Evolutionary conservation across 1,284 basidiomycete genomes (phyloP).

Genomic region (Tremellales sp.): DNA sequence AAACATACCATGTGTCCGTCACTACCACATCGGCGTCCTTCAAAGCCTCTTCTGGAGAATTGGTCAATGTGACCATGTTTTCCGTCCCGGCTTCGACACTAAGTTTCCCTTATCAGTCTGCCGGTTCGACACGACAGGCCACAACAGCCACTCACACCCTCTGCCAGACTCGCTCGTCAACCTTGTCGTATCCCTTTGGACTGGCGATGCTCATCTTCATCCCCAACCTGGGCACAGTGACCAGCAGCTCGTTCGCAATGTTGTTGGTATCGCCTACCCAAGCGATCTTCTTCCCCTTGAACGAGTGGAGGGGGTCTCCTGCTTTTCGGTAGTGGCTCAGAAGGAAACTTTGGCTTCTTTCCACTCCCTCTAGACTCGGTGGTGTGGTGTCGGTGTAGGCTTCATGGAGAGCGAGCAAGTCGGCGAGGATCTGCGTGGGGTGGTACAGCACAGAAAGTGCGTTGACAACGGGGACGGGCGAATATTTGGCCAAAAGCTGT

Average conservation of each 20-base stretch:
- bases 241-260: slow-evolving; percentile 95
- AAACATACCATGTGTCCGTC: slow-evolving; percentile 84
- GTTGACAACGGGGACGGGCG: slow-evolving; percentile 89
- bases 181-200: slow-evolving; percentile 60
- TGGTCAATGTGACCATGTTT: slow-evolving; percentile 41
- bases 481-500: slow-evolving; percentile 81
- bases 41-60: slow-evolving; percentile 74
- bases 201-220: slow-evolving; percentile 81
- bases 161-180: slow-evolving; percentile 75
- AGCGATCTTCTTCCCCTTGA: slow-evolving; percentile 67
- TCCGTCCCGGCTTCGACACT: slow-evolving; percentile 43
- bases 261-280: slow-evolving; percentile 97
- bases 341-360: too few species aligned
- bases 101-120: not conserved
- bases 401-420: slow-evolving; percentile 86
- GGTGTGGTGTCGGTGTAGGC: slow-evolving; percentile 26
- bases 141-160: slow-evolving; percentile 53
- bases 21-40: slow-evolving; percentile 86
- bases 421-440: slow-evolving; percentile 92
- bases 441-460: slow-evolving; percentile 95
- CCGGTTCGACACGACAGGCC: not conserved
- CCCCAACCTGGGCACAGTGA: slow-evolving; percentile 86
- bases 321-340: not conserved
- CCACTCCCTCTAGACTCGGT: too few species aligned
- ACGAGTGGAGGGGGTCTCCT: slow-evolving; percentile 26